phyloP scores from a whole-genome alignment of 225 moss, liverwort and hornwort genomes.

The Straminergon stramineum region DNA sequence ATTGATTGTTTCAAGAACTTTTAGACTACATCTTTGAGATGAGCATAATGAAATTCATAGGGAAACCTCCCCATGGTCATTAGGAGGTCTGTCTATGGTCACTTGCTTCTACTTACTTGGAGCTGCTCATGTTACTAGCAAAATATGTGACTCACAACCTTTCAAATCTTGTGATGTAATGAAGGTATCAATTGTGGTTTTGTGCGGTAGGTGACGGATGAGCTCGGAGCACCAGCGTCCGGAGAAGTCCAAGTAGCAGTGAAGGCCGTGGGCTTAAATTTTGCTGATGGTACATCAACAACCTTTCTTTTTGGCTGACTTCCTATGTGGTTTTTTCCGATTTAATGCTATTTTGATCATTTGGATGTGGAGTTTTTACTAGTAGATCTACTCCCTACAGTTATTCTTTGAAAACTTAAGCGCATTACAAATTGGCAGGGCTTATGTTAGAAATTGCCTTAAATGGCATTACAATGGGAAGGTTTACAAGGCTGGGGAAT shows the following conservation, averaged over 20 bases:
- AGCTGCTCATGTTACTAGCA: not conserved
- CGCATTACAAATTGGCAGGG: not conserved
- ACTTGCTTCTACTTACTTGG: not conserved
- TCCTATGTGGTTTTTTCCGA: not conserved
- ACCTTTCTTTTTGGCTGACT: not conserved
- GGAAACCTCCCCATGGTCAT: not conserved
- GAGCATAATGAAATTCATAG: not conserved
- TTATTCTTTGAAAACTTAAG: not conserved
- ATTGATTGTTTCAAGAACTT: not conserved
- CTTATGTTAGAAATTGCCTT: not conserved
- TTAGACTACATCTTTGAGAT: not conserved
- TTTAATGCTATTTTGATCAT: not conserved
- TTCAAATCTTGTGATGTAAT: not conserved
- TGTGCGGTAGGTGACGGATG: constrained; percentile 16
- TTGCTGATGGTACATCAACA: constrained; percentile 29
- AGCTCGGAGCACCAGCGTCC: constrained; percentile 24
- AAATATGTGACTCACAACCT: no score
- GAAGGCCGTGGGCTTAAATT: constrained; percentile 47
- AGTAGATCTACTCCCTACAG: not conserved
- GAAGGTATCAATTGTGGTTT: not conserved
- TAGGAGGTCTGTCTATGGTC: not conserved
- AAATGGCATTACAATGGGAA: not conserved
- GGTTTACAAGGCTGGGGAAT: not conserved
- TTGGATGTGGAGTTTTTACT: not conserved
- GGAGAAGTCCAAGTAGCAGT: constrained; percentile 44